phyloP scores from a whole-genome alignment of 148 eudicot genomes.

The Chenopodium suecicum region DNA sequence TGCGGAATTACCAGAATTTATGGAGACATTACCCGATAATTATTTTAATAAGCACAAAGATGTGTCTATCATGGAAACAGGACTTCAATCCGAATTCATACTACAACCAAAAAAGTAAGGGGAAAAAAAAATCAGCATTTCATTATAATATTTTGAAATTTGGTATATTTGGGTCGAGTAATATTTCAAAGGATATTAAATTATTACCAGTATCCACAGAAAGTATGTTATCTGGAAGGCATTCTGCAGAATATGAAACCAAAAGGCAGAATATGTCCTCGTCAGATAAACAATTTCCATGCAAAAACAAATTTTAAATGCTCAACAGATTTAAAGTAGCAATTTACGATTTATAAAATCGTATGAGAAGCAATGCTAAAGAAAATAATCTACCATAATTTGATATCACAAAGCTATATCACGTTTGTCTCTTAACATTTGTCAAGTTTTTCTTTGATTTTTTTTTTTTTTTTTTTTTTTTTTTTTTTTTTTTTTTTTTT shows the following conservation, averaged over 20 bases:
- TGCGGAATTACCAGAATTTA: neutral
- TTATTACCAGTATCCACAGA: constrained; percentile 84
- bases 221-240: constrained; percentile 89
- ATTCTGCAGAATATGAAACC: constrained; percentile 48
- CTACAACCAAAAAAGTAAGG: constrained; percentile 36
- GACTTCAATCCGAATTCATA: constrained; percentile 57
- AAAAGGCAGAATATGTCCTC: constrained; percentile 18
- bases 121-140: neutral
- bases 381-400: neutral
- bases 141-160: neutral
- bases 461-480: no score
- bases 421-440: neutral
- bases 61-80: constrained; percentile 60
- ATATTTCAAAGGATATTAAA: neutral
- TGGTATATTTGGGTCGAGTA: neutral
- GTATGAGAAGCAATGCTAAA: neutral
- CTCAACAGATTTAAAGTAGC: neutral
- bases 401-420: neutral
- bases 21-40: constrained; percentile 51
- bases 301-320: neutral
- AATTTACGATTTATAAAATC: neutral
- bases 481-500: no score
- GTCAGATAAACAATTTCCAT: constrained; percentile 4
- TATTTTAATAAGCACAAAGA: constrained; percentile 40
- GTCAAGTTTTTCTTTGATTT: no score